Conservation (phyloP, 2,329 filamentous ascomycete species). For the Byssoonygena ceratinophila region DNA sequence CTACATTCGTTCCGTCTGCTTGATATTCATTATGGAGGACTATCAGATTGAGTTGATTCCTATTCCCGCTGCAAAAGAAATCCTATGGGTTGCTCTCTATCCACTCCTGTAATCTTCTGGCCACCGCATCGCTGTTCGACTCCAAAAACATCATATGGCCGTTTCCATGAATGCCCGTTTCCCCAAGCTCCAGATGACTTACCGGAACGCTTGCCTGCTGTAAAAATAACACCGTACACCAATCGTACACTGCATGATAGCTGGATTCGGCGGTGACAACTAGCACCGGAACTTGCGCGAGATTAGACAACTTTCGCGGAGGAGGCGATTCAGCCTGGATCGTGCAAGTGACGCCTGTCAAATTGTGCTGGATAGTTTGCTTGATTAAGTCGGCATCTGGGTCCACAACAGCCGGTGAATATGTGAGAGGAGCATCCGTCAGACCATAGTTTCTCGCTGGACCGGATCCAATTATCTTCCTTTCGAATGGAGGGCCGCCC, state of each 20-base stretch:
- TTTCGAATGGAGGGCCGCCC: slow-evolving; percentile 42
- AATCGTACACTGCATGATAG: slow-evolving; percentile 46
- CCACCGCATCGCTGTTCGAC: slow-evolving; percentile 19
- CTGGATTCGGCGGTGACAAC: slow-evolving; percentile 46
- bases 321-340: slow-evolving; percentile 29
- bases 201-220: slow-evolving; percentile 42
- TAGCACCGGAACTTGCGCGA: slow-evolving; percentile 41
- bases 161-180: slow-evolving; percentile 42
- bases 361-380: slow-evolving; percentile 17
- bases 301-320: slow-evolving; percentile 39
- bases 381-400: slow-evolving; percentile 26
- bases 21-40: too few species aligned
- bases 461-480: slow-evolving; percentile 29
- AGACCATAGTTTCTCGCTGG: slow-evolving; percentile 36
- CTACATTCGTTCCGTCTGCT: background rate
- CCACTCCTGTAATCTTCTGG: slow-evolving; percentile 12
- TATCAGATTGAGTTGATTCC: background rate
- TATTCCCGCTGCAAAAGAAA: background rate
- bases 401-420: slow-evolving; percentile 35
- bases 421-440: slow-evolving; percentile 40
- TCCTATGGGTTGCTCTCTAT: slow-evolving; percentile 6
- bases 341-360: slow-evolving; percentile 24
- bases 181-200: slow-evolving; percentile 38
- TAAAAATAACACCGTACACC: slow-evolving; percentile 45
- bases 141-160: slow-evolving; percentile 40